A percentile compares a stretch with the other conserved stretches of the same genome.
Conservation (phyloP, 169 alveolate species). For the Cryptosporidium andersoni region DNA sequence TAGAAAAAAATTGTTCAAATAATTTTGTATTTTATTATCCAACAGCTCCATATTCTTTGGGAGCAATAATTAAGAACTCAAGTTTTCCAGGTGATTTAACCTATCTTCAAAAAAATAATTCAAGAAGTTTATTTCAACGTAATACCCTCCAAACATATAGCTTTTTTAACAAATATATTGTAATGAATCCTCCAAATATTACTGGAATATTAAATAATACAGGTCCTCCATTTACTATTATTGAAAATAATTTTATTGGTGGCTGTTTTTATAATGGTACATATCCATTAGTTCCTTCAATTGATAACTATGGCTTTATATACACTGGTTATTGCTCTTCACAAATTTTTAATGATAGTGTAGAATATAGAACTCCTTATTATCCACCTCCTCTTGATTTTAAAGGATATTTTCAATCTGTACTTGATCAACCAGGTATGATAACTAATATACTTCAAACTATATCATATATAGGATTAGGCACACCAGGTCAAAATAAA, state of each 20-base stretch:
- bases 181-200: conserved; percentile 37
- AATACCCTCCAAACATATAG: conserved; percentile 40
- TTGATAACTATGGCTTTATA: conserved; percentile 34
- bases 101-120: conserved; percentile 16
- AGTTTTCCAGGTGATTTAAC: conserved; percentile 22
- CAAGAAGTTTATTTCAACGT: conserved; percentile 38
- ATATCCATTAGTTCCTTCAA: conserved; percentile 52
- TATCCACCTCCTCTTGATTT: conserved; percentile 62
- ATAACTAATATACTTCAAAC: conserved; percentile 19
- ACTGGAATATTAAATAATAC: conserved; percentile 31
- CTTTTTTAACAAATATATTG: conserved; percentile 45
- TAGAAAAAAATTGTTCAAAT: conserved; percentile 13
- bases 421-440: conserved; percentile 43
- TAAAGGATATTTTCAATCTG: conserved; percentile 54
- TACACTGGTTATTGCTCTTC: conserved; percentile 44
- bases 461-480: conserved; percentile 21
- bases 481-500: not conserved
- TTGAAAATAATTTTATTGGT: conserved; percentile 61
- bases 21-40: conserved; percentile 59
- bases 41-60: conserved; percentile 29
- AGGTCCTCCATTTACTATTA: conserved; percentile 21
- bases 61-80: not conserved
- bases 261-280: conserved; percentile 67
- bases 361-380: conserved; percentile 25
- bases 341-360: conserved; percentile 27